Percentiles rank a stretch among this genome's conserved stretches.
phyloP scores from a whole-genome alignment of 148 eudicot genomes.

The Cornus suecica region DNA sequence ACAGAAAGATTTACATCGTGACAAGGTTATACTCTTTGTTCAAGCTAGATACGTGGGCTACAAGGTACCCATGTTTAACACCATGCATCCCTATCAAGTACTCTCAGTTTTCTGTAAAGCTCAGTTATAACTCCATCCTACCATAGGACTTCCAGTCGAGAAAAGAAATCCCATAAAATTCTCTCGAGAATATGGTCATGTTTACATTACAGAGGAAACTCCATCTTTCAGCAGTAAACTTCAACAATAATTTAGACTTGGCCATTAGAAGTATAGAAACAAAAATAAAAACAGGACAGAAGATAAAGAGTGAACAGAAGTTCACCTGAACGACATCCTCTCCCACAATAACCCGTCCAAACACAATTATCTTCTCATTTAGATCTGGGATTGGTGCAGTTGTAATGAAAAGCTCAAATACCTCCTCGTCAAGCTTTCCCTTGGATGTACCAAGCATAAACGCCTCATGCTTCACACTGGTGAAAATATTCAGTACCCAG shows the following conservation, averaged over 20 bases:
- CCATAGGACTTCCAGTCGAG: not conserved
- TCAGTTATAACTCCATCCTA: not conserved
- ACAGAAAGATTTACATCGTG: not conserved
- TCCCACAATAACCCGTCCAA: conserved; percentile 86
- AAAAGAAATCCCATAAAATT: not conserved
- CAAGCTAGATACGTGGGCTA: not conserved
- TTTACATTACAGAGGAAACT: too few relatives aligned
- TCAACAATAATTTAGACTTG: not conserved
- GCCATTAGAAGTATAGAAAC: not conserved
- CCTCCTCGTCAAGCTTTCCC: conserved; percentile 51
- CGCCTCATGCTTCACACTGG: conserved; percentile 92
- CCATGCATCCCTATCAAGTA: not conserved
- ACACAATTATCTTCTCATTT: conserved; percentile 75
- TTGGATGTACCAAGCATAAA: conserved; percentile 96
- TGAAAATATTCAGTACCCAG: not conserved
- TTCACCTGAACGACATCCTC: conserved; percentile 95
- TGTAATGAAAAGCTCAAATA: conserved; percentile 77
- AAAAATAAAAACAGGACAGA: not conserved
- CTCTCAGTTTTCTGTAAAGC: not conserved
- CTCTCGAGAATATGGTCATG: not conserved
- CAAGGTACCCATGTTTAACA: not conserved
- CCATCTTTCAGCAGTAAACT: not conserved
- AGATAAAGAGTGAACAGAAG: not conserved
- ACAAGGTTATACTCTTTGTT: not conserved
- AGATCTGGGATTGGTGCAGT: conserved; percentile 94